Evolutionary conservation across 78 protist species (phyloP).

Genomic region (Trichosphaerium sp.): DNA sequence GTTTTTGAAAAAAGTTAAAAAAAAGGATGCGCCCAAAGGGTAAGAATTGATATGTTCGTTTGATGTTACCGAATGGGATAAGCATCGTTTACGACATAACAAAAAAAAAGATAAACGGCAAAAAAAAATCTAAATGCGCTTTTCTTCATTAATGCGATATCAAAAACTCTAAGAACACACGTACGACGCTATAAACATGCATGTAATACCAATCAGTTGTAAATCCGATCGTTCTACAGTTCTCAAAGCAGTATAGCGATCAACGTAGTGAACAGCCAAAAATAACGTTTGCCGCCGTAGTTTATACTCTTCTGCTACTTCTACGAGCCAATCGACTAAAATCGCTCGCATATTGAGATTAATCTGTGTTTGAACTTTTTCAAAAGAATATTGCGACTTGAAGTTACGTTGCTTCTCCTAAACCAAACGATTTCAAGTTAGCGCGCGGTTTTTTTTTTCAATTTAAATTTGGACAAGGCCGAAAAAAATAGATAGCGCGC

Average conservation of each 20-base stretch:
- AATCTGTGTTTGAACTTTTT: slow-evolving; percentile 37
- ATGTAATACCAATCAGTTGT: slow-evolving; percentile 73
- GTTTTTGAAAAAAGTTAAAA: too few relatives aligned
- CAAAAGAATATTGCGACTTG: too few relatives aligned
- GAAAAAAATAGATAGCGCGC: not conserved
- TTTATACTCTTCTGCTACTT: slow-evolving; percentile 45
- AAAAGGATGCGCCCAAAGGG: too few relatives aligned
- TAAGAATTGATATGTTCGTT: too few relatives aligned
- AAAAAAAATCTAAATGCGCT: too few relatives aligned
- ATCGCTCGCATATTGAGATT: slow-evolving; percentile 63
- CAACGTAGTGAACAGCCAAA: slow-evolving; percentile 78
- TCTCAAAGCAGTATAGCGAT: slow-evolving; percentile 62
- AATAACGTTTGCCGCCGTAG: slow-evolving; percentile 67
- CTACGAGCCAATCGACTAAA: slow-evolving; percentile 81
- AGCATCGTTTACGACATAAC: too few relatives aligned
- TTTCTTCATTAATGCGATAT: too few relatives aligned
- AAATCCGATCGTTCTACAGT: slow-evolving; percentile 48
- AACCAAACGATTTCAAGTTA: slow-evolving; percentile 25
- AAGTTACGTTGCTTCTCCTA: too few relatives aligned
- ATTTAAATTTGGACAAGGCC: not conserved
- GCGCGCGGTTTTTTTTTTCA: slow-evolving; percentile 7
- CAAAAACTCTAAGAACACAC: too few relatives aligned
- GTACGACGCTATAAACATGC: slow-evolving; percentile 54
- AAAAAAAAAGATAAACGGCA: too few relatives aligned
- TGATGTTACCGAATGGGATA: too few relatives aligned